These are phyloP conservation scores for Microstroma glucosiphilum DNA, from an alignment of 1,284 basidiomycete species.

Conservation along the genomic window DNA sequence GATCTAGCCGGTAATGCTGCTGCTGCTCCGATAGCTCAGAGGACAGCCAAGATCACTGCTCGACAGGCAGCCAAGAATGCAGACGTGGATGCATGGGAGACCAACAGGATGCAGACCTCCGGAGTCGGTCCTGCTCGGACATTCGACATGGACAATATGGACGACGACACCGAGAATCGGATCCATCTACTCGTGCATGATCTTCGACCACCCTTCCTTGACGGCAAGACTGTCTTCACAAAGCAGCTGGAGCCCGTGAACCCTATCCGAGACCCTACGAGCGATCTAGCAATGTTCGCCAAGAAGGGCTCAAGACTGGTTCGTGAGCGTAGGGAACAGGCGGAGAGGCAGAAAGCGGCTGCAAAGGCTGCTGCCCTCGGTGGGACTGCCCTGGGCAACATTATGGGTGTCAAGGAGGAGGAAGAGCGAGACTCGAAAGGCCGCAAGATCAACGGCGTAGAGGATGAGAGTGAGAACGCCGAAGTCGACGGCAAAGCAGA, in stretches of 20 bases:
- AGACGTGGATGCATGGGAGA: conserved; percentile 97
- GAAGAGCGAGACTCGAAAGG: conserved; percentile 57
- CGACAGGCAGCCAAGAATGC: conserved; percentile 60
- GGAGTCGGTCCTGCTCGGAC: conserved; percentile 75
- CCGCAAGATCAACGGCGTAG: neutral
- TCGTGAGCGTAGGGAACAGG: conserved; percentile 88
- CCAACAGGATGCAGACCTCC: conserved; percentile 90
- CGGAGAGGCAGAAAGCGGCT: conserved; percentile 68
- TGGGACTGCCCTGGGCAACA: conserved; percentile 88
- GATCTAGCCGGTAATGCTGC: conserved; percentile 55
- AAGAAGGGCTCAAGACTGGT: conserved; percentile 91
- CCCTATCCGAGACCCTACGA: conserved; percentile 85
- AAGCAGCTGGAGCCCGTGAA: conserved; percentile 96
- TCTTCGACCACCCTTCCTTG: conserved; percentile 93
- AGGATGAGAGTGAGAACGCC: conserved; percentile 19
- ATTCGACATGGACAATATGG: conserved; percentile 73
- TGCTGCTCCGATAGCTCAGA: conserved; percentile 18
- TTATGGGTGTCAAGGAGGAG: conserved; percentile 94
- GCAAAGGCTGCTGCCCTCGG: conserved; percentile 88
- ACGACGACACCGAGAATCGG: conserved; percentile 80
- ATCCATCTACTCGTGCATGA: conserved; percentile 97
- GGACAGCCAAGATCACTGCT: conserved; percentile 46
- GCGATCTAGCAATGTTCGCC: conserved; percentile 89
- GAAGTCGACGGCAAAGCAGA: neutral
- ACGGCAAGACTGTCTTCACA: conserved; percentile 91